phyloP scores from a whole-genome alignment of 2,329 filamentous ascomycete genomes.

The Nemania sp. region DNA sequence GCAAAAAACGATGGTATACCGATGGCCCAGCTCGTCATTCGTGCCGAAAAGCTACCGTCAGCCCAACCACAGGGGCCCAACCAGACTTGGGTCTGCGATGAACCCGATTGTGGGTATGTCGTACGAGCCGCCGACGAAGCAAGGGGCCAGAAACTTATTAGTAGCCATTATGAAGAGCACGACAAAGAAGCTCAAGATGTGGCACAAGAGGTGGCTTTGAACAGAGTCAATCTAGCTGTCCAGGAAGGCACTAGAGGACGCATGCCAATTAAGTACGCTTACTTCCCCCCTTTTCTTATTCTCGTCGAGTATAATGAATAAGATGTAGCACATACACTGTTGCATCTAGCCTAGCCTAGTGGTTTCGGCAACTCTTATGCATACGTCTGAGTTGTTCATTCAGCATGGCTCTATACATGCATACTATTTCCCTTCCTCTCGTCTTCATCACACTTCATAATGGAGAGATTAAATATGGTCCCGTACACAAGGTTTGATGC shows the following conservation, averaged over 20 bases:
- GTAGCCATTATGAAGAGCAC: slow-evolving; percentile 65
- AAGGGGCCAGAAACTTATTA: slow-evolving; percentile 60
- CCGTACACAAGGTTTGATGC: background rate
- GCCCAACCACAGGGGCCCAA: slow-evolving; percentile 58
- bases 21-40: slow-evolving; percentile 47
- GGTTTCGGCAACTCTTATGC: background rate
- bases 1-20: slow-evolving; percentile 26
- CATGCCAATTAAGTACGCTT: slow-evolving; percentile 60
- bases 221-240: slow-evolving; percentile 56
- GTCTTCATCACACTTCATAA: background rate
- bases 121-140: slow-evolving; percentile 65
- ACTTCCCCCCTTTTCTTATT: slow-evolving; percentile 43
- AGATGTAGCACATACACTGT: background rate
- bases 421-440: background rate
- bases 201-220: slow-evolving; percentile 40
- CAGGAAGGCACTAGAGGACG: slow-evolving; percentile 59
- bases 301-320: slow-evolving; percentile 36
- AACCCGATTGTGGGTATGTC: slow-evolving; percentile 66
- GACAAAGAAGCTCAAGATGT: slow-evolving; percentile 57
- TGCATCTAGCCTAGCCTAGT: slow-evolving; percentile 5
- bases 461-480: background rate
- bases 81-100: slow-evolving; percentile 68
- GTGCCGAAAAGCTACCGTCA: slow-evolving; percentile 55
- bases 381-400: background rate
- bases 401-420: background rate